Evolutionary conservation across 2,329 filamentous ascomycete species (phyloP), one percentile per base, ranked within the genome.

Genomic region (Delphinella strobiligena): DNA sequence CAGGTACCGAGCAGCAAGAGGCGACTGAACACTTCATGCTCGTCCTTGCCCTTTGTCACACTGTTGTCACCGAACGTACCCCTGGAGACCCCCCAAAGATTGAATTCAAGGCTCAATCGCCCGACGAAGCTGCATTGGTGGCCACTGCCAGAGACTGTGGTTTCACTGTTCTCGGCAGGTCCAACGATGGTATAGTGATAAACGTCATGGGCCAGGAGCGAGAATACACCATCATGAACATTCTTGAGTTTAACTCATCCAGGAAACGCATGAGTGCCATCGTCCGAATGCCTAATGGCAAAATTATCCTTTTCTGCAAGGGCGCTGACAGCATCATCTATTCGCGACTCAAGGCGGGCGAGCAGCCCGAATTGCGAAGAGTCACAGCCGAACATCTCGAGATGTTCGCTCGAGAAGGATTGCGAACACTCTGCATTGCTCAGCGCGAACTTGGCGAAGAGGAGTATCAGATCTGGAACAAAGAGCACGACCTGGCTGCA

Each of bases 261-360:
- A 76, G 91, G 53, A 98, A 98, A 66, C 78, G 91, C 49, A 98
- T 98, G 91, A 96, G 88, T 61, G 85, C 88, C 2, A 95, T 98
- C 49, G 79, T 98, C 37, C 76, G 83, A 42, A 94, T 96, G 87
- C 89, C 91, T 0, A 78, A 96, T 58, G 82, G 83, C 31, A 80
- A 73, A 43, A 95, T 98, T 45, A 71, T 91, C 40, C 71, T 98
- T 1, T 93, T 93, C 62, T 98, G 91, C 69, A 98, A 98, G 64
- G 91, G 91, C 47, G 91, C 91, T 24, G 91, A 98, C 59, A 95
- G 86, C 53, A 82, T 96, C 52, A 96, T 98, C 48, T 98, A 96
- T 60, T 88, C 87, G 5, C 82, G 91, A 4, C 69, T 98, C 44
- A 84, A 79, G 61, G 77, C 74, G 47, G 87, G 88, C 36, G 80